A percentile compares a stretch with the other conserved stretches of the same genome.
Conservation (phyloP, 441 rosid species). For the Kokia cookei region DNA sequence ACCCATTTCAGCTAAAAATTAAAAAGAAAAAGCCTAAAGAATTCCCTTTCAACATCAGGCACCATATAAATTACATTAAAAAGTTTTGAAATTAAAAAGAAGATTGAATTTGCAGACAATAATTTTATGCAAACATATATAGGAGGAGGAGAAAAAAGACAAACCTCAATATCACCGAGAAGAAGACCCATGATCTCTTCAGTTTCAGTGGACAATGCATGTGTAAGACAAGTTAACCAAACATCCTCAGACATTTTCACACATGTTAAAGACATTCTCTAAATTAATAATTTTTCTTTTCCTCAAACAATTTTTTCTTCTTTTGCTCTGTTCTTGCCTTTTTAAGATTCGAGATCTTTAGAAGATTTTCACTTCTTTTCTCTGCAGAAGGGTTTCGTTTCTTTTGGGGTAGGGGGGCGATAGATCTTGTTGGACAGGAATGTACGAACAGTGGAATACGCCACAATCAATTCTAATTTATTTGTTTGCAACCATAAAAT, state of each 20-base stretch:
- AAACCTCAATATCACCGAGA: constrained; percentile 91
- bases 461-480: neutral
- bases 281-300: neutral
- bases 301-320: neutral
- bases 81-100: neutral
- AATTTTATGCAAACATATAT: neutral
- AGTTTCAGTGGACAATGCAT: constrained; percentile 94
- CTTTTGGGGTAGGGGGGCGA: neutral
- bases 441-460: neutral
- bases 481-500: neutral
- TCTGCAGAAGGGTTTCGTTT: neutral
- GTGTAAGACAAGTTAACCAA: constrained; percentile 90
- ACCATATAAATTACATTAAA: neutral
- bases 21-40: neutral
- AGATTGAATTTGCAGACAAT: neutral
- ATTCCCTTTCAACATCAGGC: neutral
- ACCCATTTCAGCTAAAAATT: neutral
- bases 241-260: constrained; percentile 93
- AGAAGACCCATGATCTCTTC: constrained; percentile 99
- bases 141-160: neutral
- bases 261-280: constrained; percentile 61
- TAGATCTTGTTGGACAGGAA: neutral
- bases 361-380: neutral
- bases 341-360: neutral
- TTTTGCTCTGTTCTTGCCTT: neutral